phyloP scores from a whole-genome alignment of 768 basidiomycete species.

The Mycena pura region DNA sequence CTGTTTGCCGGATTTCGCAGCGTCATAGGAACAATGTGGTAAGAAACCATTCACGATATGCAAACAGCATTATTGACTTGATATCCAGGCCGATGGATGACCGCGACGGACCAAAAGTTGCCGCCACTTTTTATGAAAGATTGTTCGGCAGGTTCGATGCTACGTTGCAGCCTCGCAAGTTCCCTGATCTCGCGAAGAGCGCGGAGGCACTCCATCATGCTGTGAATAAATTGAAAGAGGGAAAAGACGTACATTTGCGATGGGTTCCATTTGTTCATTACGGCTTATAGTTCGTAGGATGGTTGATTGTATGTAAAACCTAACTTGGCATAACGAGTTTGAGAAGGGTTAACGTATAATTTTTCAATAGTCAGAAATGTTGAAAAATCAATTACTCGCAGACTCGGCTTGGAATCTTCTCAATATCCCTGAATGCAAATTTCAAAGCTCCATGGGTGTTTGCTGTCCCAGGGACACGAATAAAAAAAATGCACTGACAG shows the following conservation, averaged over 20 bases:
- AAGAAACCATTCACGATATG: constrained; percentile 1
- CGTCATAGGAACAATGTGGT: constrained; percentile 8
- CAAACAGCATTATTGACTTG: not conserved
- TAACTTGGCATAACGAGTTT: not conserved
- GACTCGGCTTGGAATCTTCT: not conserved
- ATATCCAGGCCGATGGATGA: constrained; percentile 4
- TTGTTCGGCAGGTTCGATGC: not conserved
- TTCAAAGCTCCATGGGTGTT: no score
- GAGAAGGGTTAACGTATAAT: not conserved
- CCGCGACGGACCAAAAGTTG: constrained; percentile 1
- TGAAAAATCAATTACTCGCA: not conserved
- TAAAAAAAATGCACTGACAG: no score
- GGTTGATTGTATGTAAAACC: not conserved
- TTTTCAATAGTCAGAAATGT: not conserved
- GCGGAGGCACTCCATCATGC: constrained; percentile 7
- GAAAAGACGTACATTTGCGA: not conserved
- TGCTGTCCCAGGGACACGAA: no score
- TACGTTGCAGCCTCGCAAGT: not conserved
- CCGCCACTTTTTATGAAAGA: constrained; percentile 1
- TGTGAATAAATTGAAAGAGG: constrained; percentile 3
- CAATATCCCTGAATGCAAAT: no score
- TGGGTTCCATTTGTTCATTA: constrained; percentile 12
- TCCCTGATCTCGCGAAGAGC: not conserved
- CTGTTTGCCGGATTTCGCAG: constrained; percentile 9
- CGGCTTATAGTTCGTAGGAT: not conserved